Base-by-base conservation (phyloP, 768 basidiomycete genomes). In the Leccinum arenicola region DNA sequence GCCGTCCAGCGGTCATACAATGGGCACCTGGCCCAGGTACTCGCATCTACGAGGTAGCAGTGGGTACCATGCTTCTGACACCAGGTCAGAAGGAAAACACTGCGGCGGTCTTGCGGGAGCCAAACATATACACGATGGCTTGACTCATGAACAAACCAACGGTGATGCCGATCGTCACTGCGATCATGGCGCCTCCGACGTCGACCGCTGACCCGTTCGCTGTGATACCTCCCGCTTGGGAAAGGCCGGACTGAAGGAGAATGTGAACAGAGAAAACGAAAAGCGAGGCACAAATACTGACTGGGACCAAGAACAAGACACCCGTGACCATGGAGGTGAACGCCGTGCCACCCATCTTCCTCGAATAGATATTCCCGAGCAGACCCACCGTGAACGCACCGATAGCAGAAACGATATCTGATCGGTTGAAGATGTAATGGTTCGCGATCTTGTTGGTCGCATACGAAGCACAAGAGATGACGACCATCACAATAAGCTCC, bases 321-420 rank as follows among this genome's bases (percentile, higher is more conserved):
- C 91, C 92, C 25, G 92, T 89, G 43, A 93, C 90, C 93, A 95
- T 95, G 2, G 86, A 86, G 10, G 91, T 92, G 73, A 94, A 94
- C 19, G 92, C 92, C 4, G 91, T 93, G 8, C 91, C 92, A 8
- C 88, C 83, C 82, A 90, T 87, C 69, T 83, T 84, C 50, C 91
- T 80, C 43, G 91, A 93, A 71, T 93, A 93, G 2, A 88, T 72
- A 66, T 93, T 93, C 3, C 91, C 91, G 19, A 92, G 74, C 29
- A 92, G 62, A 21, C 91, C 90, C 19, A 91, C 86, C 1, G 86
- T 88, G 63, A 92, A 92, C 17, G 91, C 90, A 1, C 91, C 92
- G 66, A 93, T 90, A 10, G 89, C 88, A 55, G 89, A 90, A 17
- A 92, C 91, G 49, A 93, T 77, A 65, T 94, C 92, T 5, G 89